A percentile compares a stretch with the other conserved stretches of the same genome.
Conservation (phyloP, 2,329 filamentous ascomycete species). For the Ceratocystis harringtonii region DNA sequence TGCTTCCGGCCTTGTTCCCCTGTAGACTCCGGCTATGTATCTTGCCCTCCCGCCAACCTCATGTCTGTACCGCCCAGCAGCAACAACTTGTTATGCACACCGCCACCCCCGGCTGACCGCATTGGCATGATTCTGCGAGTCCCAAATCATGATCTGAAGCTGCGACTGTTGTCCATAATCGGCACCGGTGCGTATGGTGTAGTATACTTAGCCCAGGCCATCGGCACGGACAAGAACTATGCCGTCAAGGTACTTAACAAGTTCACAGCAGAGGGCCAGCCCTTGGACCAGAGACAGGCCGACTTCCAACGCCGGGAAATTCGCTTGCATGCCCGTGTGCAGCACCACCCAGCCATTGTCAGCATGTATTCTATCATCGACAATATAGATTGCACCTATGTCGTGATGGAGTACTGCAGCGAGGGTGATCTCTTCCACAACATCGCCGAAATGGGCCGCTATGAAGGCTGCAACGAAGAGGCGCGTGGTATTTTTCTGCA, state of each 20-base stretch:
- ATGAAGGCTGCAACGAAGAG: conserved; percentile 80
- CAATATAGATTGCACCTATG: conserved; percentile 80
- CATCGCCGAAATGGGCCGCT: conserved; percentile 89
- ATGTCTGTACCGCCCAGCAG: neutral
- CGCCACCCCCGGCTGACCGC: neutral
- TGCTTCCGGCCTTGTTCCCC: neutral
- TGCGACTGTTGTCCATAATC: conserved; percentile 53
- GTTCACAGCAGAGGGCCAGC: conserved; percentile 52
- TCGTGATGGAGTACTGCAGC: conserved; percentile 91
- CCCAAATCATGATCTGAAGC: conserved; percentile 51
- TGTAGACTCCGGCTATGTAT: neutral
- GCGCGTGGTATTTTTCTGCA: conserved; percentile 83
- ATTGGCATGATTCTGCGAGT: neutral
- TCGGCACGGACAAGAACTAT: conserved; percentile 66
- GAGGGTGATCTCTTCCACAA: conserved; percentile 95
- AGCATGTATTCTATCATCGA: conserved; percentile 90
- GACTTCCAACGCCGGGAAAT: conserved; percentile 91
- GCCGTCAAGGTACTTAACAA: conserved; percentile 97
- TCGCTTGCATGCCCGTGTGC: conserved; percentile 75
- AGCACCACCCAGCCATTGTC: conserved; percentile 81
- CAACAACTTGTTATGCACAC: neutral
- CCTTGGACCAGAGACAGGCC: conserved; percentile 68
- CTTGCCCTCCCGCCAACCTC: neutral
- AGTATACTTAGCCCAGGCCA: conserved; percentile 78
- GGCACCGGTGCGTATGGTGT: conserved; percentile 94